phyloP scores from a whole-genome alignment of 2,329 filamentous ascomycete genomes.

The Kalaharituber pfeilii region DNA sequence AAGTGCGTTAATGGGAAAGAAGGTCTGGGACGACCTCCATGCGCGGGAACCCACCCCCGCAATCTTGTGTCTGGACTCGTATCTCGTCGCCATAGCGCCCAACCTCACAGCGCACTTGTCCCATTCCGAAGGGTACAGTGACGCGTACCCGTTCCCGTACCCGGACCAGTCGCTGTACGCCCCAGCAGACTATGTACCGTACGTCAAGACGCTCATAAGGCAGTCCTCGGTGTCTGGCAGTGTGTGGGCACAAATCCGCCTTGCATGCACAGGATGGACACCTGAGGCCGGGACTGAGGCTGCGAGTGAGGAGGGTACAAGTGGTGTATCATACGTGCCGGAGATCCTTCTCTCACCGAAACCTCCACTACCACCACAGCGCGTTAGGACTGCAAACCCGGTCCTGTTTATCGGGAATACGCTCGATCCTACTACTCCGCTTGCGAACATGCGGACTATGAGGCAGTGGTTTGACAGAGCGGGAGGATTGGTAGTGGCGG shows the following conservation, averaged over 20 bases:
- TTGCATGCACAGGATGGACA: conserved; percentile 29
- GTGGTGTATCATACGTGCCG: conserved; percentile 17
- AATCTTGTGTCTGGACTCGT: conserved; percentile 36
- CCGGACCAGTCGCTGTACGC: not conserved
- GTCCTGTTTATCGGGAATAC: conserved; percentile 29
- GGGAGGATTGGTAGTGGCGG: conserved; percentile 25
- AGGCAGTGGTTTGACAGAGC: conserved; percentile 25
- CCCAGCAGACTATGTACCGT: conserved; percentile 27
- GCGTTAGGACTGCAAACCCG: conserved; percentile 24
- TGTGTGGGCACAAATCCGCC: conserved; percentile 5
- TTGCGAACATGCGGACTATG: conserved; percentile 28
- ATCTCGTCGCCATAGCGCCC: too few species aligned
- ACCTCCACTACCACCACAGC: not conserved
- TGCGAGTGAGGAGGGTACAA: too few species aligned
- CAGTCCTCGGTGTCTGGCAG: conserved; percentile 24
- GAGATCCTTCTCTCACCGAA: conserved; percentile 9
- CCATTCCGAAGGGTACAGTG: too few species aligned
- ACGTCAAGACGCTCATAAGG: conserved; percentile 18
- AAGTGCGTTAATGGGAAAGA: too few species aligned
- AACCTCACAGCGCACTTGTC: too few species aligned
- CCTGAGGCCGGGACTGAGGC: conserved; percentile 28
- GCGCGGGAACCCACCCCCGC: conserved; percentile 18
- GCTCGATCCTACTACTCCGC: conserved; percentile 28
- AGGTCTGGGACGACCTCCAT: conserved; percentile 26
- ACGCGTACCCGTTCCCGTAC: too few species aligned